Evolutionary conservation across 495 filamentous ascomycete species (phyloP).

Genomic region (Podospora anserina): DNA sequence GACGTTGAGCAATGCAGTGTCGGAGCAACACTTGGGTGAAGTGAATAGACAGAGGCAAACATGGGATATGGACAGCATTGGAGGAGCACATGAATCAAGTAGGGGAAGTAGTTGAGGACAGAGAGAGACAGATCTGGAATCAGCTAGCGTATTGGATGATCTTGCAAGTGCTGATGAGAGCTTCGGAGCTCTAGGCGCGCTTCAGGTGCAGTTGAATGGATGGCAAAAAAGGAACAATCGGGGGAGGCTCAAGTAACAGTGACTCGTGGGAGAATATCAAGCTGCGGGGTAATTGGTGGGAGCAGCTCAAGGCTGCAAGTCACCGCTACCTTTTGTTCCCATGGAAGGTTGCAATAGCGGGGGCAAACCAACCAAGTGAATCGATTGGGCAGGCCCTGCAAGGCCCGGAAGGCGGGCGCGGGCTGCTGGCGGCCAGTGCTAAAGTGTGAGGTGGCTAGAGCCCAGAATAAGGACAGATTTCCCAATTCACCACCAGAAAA

Average conservation of each 20-base stretch:
- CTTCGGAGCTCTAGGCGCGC: not conserved
- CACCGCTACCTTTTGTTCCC: conserved; percentile 1
- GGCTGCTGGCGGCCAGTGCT: conserved; percentile 14
- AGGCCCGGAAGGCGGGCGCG: not conserved
- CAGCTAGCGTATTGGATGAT: not conserved
- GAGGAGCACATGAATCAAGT: not conserved
- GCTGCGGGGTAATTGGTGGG: not conserved
- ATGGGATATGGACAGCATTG: not conserved
- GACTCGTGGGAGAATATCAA: not conserved
- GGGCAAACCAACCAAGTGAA: not conserved
- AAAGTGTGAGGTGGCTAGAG: conserved; percentile 28
- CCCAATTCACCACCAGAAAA: conserved; percentile 21
- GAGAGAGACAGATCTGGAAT: not conserved
- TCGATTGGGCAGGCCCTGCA: not conserved
- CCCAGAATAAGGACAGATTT: conserved; percentile 36
- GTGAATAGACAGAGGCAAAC: conserved; percentile 1
- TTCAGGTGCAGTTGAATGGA: not conserved
- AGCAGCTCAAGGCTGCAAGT: conserved; percentile 8
- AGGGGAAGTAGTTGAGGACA: not conserved
- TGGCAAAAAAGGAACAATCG: conserved; percentile 4
- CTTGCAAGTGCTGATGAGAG: not conserved
- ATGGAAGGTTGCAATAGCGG: not conserved
- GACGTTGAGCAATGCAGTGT: not conserved
- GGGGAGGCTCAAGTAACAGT: not conserved
- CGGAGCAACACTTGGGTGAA: not conserved